Conservation (phyloP, 2,329 filamentous ascomycete genomes). For the Claviceps humidiphila region DNA sequence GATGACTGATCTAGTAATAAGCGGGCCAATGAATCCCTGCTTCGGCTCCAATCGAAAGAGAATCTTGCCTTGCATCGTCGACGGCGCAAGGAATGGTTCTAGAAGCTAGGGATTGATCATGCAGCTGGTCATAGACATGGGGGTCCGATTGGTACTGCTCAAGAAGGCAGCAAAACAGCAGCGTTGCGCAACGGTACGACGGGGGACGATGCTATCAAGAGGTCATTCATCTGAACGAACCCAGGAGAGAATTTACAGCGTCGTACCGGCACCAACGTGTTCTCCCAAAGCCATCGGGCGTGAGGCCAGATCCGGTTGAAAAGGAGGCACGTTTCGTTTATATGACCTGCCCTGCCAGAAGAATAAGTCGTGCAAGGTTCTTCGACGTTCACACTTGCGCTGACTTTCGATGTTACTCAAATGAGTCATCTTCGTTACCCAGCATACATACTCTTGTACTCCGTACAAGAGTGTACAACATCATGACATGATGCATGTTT, state of each 20-base stretch:
- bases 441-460: neutral
- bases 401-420: neutral
- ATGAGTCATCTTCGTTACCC: neutral
- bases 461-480: neutral
- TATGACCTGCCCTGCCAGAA: neutral
- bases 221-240: neutral
- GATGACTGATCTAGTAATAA: constrained; percentile 4
- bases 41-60: neutral
- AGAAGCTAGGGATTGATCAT: neutral
- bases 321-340: neutral
- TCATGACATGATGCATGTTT: neutral
- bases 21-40: constrained; percentile 5
- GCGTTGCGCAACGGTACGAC: neutral
- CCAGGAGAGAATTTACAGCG: neutral
- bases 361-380: neutral
- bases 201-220: neutral
- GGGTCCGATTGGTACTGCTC: neutral
- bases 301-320: neutral
- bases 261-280: neutral
- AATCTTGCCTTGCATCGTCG: neutral
- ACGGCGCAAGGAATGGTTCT: neutral
- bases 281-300: too few relatives aligned
- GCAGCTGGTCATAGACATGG: neutral
- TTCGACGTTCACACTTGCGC: neutral
- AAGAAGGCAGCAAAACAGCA: neutral